phyloP scores from a whole-genome alignment of 2,329 filamentous ascomycete species.

The Fusarium luffae region DNA sequence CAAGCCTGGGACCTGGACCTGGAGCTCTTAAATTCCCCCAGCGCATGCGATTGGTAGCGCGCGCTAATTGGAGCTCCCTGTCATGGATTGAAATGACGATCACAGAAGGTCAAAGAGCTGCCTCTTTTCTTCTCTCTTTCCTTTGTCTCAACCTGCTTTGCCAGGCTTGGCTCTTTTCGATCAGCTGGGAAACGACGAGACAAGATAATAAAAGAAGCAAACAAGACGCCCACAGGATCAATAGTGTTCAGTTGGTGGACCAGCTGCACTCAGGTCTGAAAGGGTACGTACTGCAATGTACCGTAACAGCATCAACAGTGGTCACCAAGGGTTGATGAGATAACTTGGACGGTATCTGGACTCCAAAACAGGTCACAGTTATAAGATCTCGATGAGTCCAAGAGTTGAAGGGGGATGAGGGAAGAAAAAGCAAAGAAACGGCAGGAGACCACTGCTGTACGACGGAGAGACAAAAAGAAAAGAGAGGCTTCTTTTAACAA shows the following conservation, averaged over 20 bases:
- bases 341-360: slow-evolving; percentile 1
- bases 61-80: slow-evolving; percentile 36
- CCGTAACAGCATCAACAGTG: not conserved
- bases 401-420: not conserved
- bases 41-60: slow-evolving; percentile 29
- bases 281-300: slow-evolving; percentile 1
- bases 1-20: not conserved
- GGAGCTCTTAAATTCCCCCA: slow-evolving; percentile 14
- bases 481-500: slow-evolving; percentile 4
- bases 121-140: slow-evolving; percentile 12
- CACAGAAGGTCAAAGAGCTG: slow-evolving; percentile 17
- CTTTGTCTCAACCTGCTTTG: slow-evolving; percentile 6
- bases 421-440: slow-evolving; percentile 4
- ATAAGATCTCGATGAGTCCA: slow-evolving; percentile 10
- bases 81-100: slow-evolving; percentile 19
- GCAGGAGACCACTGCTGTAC: not conserved
- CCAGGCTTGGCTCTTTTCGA: not conserved
- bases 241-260: not conserved
- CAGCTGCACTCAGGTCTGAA: not conserved
- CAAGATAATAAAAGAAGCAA: slow-evolving; percentile 17
- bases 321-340: slow-evolving; percentile 25
- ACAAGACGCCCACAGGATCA: not conserved
- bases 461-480: slow-evolving; percentile 10
- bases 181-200: slow-evolving; percentile 7
- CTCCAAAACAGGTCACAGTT: not conserved